Percentiles rank a stretch among this genome's conserved stretches.
These are phyloP conservation scores for Clonostachys rosea DNA, from an alignment of 2,329 filamentous ascomycete genomes.

Conservation along the genomic window DNA sequence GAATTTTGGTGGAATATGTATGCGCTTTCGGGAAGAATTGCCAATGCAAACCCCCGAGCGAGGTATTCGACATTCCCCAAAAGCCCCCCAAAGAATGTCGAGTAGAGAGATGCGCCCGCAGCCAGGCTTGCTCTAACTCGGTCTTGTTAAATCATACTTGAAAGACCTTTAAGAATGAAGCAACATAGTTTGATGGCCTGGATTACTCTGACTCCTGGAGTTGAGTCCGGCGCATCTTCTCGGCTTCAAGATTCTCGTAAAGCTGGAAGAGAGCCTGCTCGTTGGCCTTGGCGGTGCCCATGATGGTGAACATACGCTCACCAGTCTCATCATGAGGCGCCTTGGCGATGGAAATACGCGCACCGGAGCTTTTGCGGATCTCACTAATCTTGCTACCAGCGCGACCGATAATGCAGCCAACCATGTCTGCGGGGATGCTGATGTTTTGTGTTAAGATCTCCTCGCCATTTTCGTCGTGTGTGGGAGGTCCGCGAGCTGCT, in stretches of 20 bases:
- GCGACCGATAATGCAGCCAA: slow-evolving; percentile 97
- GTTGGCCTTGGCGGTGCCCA: slow-evolving; percentile 89
- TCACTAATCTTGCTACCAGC: slow-evolving; percentile 97
- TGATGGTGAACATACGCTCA: slow-evolving; percentile 99
- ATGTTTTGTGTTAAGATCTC: slow-evolving; percentile 99
- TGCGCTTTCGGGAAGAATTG: too few species aligned
- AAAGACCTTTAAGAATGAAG: too few species aligned
- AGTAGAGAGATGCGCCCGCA: too few species aligned
- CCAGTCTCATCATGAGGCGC: slow-evolving; percentile 94
- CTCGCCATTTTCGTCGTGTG: slow-evolving; percentile 92
- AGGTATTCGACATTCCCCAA: too few species aligned
- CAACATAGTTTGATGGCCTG: not conserved
- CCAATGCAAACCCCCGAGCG: too few species aligned
- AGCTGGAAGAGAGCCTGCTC: slow-evolving; percentile 93
- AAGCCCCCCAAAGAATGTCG: too few species aligned
- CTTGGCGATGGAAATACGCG: slow-evolving; percentile 97
- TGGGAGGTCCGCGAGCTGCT: slow-evolving; percentile 73
- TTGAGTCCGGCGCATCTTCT: slow-evolving; percentile 97
- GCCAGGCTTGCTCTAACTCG: too few species aligned
- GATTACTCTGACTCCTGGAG: slow-evolving; percentile 50
- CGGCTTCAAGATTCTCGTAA: slow-evolving; percentile 97
- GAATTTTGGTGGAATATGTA: too few species aligned
- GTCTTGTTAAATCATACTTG: too few species aligned
- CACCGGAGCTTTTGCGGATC: slow-evolving; percentile 93
- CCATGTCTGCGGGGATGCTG: slow-evolving; percentile 99